These are phyloP conservation scores for Salix purpurea DNA, from an alignment of 345 rosid species.

Conservation along the genomic window DNA sequence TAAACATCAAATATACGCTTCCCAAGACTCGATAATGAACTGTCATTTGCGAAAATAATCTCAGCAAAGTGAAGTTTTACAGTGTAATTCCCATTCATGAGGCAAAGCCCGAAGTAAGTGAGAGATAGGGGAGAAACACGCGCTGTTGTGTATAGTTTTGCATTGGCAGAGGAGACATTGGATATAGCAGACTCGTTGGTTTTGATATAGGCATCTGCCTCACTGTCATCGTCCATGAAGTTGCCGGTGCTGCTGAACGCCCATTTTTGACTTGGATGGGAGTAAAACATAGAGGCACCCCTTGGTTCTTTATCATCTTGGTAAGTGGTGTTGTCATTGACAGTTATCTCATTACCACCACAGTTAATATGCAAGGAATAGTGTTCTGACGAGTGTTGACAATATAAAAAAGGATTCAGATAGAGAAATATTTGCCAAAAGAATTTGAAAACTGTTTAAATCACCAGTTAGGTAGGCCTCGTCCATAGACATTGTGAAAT, in stretches of 20 bases:
- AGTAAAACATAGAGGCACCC: conserved; percentile 68
- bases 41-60: conserved; percentile 57
- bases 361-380: conserved; percentile 68
- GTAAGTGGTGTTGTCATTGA: conserved; percentile 29
- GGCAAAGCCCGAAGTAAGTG: conserved; percentile 82
- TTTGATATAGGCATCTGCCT: conserved; percentile 47
- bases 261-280: conserved; percentile 42
- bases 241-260: conserved; percentile 86
- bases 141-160: conserved; percentile 54
- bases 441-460: background rate
- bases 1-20: conserved; percentile 74
- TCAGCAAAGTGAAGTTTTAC: conserved; percentile 84
- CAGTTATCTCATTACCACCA: conserved; percentile 55
- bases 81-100: conserved; percentile 66
- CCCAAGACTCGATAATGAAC: conserved; percentile 51
- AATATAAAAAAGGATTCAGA: background rate
- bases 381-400: conserved; percentile 28
- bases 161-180: conserved; percentile 31
- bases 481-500: no score
- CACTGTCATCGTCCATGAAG: conserved; percentile 72
- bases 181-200: conserved; percentile 53
- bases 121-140: conserved; percentile 72
- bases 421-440: background rate
- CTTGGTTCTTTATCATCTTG: conserved; percentile 53
- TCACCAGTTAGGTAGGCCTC: background rate